phyloP scores from a whole-genome alignment of 352 stramenopile genomes.

The Pythium utonaiense region DNA sequence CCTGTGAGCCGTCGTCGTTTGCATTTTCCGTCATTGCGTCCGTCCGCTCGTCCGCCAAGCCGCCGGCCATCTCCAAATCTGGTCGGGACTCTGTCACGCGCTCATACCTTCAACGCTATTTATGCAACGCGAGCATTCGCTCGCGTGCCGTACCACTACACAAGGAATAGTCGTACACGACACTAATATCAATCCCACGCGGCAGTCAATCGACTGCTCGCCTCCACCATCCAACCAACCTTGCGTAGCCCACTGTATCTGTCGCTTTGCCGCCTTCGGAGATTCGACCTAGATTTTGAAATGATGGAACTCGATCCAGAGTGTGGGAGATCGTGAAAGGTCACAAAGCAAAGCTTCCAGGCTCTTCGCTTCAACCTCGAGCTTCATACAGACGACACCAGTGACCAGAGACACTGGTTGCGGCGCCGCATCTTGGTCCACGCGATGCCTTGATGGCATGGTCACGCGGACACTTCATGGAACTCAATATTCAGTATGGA shows the following conservation, averaged over 20 bases:
- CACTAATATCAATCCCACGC: background rate
- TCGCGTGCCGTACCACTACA: slow-evolving; percentile 1
- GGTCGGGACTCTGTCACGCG: background rate
- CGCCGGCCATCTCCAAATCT: background rate
- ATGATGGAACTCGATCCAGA: background rate
- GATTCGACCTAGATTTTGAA: background rate
- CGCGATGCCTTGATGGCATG: background rate
- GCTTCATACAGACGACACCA: background rate
- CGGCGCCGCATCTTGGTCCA: background rate
- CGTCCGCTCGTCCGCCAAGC: background rate
- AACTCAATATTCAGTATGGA: slow-evolving; percentile 6
- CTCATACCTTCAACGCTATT: background rate
- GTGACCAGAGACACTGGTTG: background rate
- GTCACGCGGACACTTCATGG: background rate
- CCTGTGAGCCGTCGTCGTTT: background rate
- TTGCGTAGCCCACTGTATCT: background rate
- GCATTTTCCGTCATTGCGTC: background rate
- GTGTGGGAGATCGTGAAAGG: background rate
- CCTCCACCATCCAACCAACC: background rate
- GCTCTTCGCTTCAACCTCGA: background rate
- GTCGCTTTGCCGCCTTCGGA: background rate
- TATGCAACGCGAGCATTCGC: background rate
- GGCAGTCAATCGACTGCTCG: background rate
- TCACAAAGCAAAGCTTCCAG: background rate
- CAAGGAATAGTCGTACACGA: slow-evolving; percentile 1